Percentiles rank a stretch among this genome's conserved stretches.
These are phyloP conservation scores for Rostrohypoxylon terebratum DNA, from an alignment of 495 filamentous ascomycete genomes.

Conservation along the genomic window DNA sequence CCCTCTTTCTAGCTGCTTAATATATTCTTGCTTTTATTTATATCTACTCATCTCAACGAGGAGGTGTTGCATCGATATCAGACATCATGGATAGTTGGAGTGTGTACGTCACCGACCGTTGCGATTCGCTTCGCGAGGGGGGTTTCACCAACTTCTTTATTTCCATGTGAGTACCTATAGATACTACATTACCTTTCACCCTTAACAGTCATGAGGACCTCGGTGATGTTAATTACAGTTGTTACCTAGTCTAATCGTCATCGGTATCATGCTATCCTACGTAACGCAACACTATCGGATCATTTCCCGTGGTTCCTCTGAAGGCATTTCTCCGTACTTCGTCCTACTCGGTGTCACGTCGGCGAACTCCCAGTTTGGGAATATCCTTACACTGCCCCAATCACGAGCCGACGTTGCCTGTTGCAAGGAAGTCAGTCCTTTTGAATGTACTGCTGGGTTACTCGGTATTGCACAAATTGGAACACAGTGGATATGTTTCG, in stretches of 20 bases:
- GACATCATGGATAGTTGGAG: slow-evolving; percentile 50
- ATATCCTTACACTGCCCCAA: slow-evolving; percentile 84
- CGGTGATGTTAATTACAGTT: slow-evolving; percentile 18
- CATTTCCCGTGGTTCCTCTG: slow-evolving; percentile 85
- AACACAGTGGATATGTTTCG: slow-evolving; percentile 91
- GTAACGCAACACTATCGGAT: slow-evolving; percentile 95
- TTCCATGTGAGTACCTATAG: slow-evolving; percentile 68
- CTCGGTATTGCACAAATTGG: slow-evolving; percentile 91
- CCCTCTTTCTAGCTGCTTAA: slow-evolving; percentile 6
- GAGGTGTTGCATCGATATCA: background rate
- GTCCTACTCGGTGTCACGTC: slow-evolving; percentile 91
- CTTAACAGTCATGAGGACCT: background rate
- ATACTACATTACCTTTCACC: slow-evolving; percentile 2
- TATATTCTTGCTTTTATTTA: background rate
- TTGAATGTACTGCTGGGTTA: slow-evolving; percentile 85
- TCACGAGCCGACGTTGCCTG: slow-evolving; percentile 84
- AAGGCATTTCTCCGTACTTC: slow-evolving; percentile 94
- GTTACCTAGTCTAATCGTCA: slow-evolving; percentile 76
- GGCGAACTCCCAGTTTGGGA: slow-evolving; percentile 86
- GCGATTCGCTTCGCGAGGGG: slow-evolving; percentile 64
- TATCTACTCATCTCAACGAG: background rate
- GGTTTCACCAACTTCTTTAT: slow-evolving; percentile 70
- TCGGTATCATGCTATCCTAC: slow-evolving; percentile 94
- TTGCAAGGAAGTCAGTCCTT: slow-evolving; percentile 80
- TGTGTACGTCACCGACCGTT: slow-evolving; percentile 54